Evolutionary conservation across 345 rosid genomes (phyloP), one percentile per base, ranked within the genome.

Genomic region (Acer campestre): DNA sequence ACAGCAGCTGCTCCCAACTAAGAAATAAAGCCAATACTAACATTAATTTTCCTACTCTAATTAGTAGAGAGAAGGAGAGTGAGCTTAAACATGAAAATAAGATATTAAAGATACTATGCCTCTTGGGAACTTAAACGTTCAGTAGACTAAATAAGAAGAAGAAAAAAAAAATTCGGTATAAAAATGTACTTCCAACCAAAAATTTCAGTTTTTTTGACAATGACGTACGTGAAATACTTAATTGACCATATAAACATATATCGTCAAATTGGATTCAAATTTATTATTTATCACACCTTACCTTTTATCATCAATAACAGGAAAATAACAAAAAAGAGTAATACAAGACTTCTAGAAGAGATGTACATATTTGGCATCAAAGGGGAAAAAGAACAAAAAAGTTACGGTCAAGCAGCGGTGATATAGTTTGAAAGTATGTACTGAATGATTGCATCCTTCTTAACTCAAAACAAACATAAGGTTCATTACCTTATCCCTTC

Each of bases 1-100:
- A 97, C 99, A 35, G 98, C 97, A 77, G 88, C 95, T 75, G 99
- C 99, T 82, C 99, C 99, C 80, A 97, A 80, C 99, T 96, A 83
- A 78, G 10, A 79, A 85, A 76, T 51, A 61, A 63, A 83, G 63
- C 70, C 49, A 58, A 18, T 5, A 12, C 10, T 49, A 11, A 46
- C 23, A 48, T 67, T 11, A 9, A 58, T 58, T 58, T 58, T 6
- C 22, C 63, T 59, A 18, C 62, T 58, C 27, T 58, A 58, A 20
- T n/a, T 31, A 64, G 44, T 18, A 13, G 10, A 64, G 46, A 29
- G 56, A 51, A 0, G n/a, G 68, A 31, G 40, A 31, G n/a, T 67
- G 70, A 67, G 48, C 48, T 42, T 22, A 62, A 1, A 18, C 27
- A 40, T 8, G 51, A 1, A 67, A 9, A 9, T n/a, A 22, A 67